Base-by-base conservation (phyloP, 2,329 filamentous ascomycete species). In the Amesomyces nigricolor region DNA sequence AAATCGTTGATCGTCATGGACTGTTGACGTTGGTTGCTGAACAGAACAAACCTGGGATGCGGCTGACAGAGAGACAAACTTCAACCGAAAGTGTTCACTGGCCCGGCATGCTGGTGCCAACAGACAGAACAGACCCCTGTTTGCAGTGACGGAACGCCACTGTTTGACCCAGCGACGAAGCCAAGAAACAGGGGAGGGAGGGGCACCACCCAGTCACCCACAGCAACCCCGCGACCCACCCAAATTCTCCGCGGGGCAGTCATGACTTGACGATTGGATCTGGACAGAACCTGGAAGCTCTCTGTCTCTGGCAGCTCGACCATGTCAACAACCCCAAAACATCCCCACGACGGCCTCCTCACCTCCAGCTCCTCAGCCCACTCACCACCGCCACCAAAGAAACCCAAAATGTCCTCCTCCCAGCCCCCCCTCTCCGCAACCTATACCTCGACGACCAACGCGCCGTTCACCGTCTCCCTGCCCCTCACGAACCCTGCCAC, bases 401-500 rank as follows among this genome's bases (percentile, higher is more conserved):
- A 42, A 29, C 16, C 19, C 54, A 62, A 55, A 48, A 62, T 61
- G 59, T 52, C 50, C 5, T 17, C 57, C 44, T 16, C 45, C 16
- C 47, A 57, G 19, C 13, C 56, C 4, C 54, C 57, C n/a, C 72
- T 83, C 56, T 70, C 70, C 38, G 80, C 79, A 48, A 72, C 72
- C 47, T 87, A 87, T 72, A 68, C 68, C n/a, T 81, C 80, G 13
- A 71, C 78, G 5, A 64, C 71, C 56, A 78, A 75, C 68, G 68
- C 69, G 3, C 65, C 75, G 37, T 83, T 84, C 69, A 65, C 66
- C 43, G 56, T 77, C 64, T 63, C 70, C 14, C 67, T 69, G 19
- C 51, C 64, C 47, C 65, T 79, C 58, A 64, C 69, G 10, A 58
- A 69, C 7, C 72, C 73, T 4, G 58, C 72, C 14, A 26, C 54